Evolutionary conservation across 2,329 filamentous ascomycete species (phyloP).

Genomic region (Scopulariopsis brevicaulis): DNA sequence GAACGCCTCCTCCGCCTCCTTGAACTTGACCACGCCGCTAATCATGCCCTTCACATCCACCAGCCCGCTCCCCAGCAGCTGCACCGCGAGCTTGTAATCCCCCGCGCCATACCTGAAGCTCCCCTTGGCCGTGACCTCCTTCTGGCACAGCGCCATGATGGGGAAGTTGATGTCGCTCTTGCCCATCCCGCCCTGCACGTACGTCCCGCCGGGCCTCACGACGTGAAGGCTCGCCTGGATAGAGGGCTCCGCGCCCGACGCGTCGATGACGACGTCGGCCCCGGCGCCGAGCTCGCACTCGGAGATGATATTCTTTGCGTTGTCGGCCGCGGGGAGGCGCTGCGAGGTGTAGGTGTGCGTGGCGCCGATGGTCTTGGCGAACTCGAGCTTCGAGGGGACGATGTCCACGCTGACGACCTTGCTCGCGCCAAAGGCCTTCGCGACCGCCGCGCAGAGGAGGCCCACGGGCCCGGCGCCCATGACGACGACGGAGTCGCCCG

Average conservation of each 20-base stretch:
- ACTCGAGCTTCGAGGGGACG: slow-evolving; percentile 64
- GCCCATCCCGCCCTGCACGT: slow-evolving; percentile 86
- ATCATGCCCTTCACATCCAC: slow-evolving; percentile 78
- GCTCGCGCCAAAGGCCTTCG: slow-evolving; percentile 71
- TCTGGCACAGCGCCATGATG: slow-evolving; percentile 79
- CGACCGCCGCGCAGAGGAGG: slow-evolving; percentile 76
- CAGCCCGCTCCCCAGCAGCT: slow-evolving; percentile 60
- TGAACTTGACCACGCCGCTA: slow-evolving; percentile 65
- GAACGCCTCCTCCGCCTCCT: slow-evolving; percentile 77
- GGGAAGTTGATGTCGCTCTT: slow-evolving; percentile 80
- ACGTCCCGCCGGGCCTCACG: slow-evolving; percentile 60
- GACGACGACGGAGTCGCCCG: slow-evolving; percentile 68
- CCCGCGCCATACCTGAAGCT: slow-evolving; percentile 84
- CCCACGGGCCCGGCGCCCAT: slow-evolving; percentile 86
- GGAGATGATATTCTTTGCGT: slow-evolving; percentile 56
- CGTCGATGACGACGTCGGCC: slow-evolving; percentile 71
- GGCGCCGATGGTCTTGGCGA: slow-evolving; percentile 62
- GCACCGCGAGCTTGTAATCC: slow-evolving; percentile 76
- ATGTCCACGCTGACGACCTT: slow-evolving; percentile 86
- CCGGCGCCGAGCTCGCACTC: slow-evolving; percentile 53
- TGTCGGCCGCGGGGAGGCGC: slow-evolving; percentile 55
- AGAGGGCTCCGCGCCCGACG: slow-evolving; percentile 65
- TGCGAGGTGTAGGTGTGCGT: slow-evolving; percentile 59
- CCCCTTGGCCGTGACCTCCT: slow-evolving; percentile 79
- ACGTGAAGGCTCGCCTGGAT: slow-evolving; percentile 66